phyloP scores from a whole-genome alignment of 1,284 basidiomycete species.

The Neolentinus lepideus region DNA sequence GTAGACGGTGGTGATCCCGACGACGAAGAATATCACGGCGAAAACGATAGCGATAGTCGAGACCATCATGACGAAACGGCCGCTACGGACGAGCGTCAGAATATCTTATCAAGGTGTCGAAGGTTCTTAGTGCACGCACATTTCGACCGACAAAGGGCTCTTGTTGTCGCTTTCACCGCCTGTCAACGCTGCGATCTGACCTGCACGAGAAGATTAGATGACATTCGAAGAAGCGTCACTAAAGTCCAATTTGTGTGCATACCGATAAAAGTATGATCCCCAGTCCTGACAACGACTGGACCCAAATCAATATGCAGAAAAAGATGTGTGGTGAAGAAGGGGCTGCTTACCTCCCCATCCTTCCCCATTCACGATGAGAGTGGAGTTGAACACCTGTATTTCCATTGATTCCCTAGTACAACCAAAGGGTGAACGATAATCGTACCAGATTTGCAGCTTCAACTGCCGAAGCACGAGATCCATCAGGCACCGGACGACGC shows the following conservation, averaged over 20 bases:
- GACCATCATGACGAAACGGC: constrained; percentile 51
- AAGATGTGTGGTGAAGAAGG: not conserved
- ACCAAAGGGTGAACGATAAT: constrained; percentile 3
- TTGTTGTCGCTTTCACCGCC: constrained; percentile 57
- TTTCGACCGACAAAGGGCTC: constrained; percentile 59
- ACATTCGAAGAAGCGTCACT: not conserved
- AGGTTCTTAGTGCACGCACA: constrained; percentile 30
- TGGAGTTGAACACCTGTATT: constrained; percentile 56
- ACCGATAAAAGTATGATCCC: constrained; percentile 62
- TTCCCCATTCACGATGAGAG: constrained; percentile 61
- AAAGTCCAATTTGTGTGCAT: constrained; percentile 6
- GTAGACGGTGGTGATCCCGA: constrained; percentile 60
- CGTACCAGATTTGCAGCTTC: constrained; percentile 60
- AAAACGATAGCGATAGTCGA: constrained; percentile 55
- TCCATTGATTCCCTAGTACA: not conserved
- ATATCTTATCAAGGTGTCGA: not conserved
- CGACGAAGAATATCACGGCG: constrained; percentile 56
- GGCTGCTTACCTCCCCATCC: constrained; percentile 50
- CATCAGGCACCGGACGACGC: constrained; percentile 37
- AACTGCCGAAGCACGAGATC: constrained; percentile 39
- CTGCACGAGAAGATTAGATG: constrained; percentile 18
- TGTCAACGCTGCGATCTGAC: constrained; percentile 59
- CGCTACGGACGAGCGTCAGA: constrained; percentile 23
- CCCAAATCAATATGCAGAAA: constrained; percentile 3
- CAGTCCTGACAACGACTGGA: constrained; percentile 58